Evolutionary conservation across 73 alveolate species (phyloP).

Genomic region (Uronychia binucleata): DNA sequence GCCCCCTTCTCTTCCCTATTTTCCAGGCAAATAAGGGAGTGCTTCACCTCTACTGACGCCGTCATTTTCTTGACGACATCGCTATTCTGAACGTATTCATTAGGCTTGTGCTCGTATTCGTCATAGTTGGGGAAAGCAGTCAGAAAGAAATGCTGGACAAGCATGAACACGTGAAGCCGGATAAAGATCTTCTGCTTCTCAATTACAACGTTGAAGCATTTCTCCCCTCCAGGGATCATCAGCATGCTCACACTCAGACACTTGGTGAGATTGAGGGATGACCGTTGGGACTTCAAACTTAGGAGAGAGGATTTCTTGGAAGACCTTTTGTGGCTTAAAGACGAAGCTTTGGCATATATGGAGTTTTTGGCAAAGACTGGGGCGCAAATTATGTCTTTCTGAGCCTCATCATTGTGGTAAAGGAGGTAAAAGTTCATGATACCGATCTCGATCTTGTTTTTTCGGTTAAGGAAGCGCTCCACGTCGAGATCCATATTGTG

Average conservation of each 20-base stretch:
- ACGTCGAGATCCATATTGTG: background rate
- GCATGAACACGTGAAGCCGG: conserved; percentile 41
- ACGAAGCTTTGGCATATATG: conserved; percentile 12
- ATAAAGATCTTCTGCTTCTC: conserved; percentile 52
- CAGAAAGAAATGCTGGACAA: conserved; percentile 45
- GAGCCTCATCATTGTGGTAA: background rate
- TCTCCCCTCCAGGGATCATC: conserved; percentile 57
- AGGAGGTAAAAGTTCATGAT: background rate
- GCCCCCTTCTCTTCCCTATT: conserved; percentile 15
- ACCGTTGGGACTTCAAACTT: background rate
- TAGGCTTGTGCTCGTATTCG: conserved; percentile 16
- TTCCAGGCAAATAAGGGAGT: conserved; percentile 17
- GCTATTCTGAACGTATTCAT: conserved; percentile 11
- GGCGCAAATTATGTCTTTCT: conserved; percentile 8
- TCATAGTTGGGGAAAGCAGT: conserved; percentile 53
- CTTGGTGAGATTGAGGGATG: no score
- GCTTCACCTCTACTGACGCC: background rate
- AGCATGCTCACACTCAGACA: conserved; percentile 18
- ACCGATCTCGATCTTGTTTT: background rate
- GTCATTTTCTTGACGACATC: conserved; percentile 8
- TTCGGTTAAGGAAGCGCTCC: background rate
- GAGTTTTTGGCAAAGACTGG: conserved; percentile 44
- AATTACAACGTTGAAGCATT: conserved; percentile 29
- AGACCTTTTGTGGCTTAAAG: conserved; percentile 1
- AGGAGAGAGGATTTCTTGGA: background rate